These are phyloP conservation scores for Echites panduratus DNA, from an alignment of 257 asterid genomes.

Conservation along the genomic window DNA sequence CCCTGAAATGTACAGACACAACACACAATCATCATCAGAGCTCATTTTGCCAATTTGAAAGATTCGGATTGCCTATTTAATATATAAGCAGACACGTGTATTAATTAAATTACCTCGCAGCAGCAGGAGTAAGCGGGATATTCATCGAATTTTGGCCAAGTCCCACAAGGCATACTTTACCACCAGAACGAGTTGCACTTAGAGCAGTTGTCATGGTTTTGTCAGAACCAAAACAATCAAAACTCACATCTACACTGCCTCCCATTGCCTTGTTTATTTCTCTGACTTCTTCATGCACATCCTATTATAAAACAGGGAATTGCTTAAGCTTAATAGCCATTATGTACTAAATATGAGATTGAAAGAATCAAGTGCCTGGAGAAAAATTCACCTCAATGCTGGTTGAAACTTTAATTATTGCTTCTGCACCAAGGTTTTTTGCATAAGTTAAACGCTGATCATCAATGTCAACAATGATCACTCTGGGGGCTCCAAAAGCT, in stretches of 20 bases:
- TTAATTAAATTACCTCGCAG: conserved; percentile 50
- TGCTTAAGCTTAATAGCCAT: background rate
- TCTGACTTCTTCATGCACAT: conserved; percentile 52
- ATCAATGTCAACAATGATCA: conserved; percentile 71
- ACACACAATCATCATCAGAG: background rate
- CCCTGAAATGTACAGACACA: conserved; percentile 38
- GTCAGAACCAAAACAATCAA: conserved; percentile 83
- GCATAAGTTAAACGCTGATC: conserved; percentile 72
- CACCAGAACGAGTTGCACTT: conserved; percentile 73
- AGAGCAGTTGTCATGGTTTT: conserved; percentile 90
- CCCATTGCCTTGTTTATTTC: conserved; percentile 67
- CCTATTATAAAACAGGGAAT: conserved; percentile 36
- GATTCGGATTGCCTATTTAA: background rate
- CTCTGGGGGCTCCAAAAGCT: conserved; percentile 82
- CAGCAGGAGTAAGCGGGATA: conserved; percentile 82
- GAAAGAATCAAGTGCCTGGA: background rate
- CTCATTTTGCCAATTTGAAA: background rate
- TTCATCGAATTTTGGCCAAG: conserved; percentile 73
- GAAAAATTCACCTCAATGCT: conserved; percentile 27
- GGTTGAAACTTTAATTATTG: conserved; percentile 57
- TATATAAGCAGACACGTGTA: no score
- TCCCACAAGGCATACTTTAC: conserved; percentile 96
- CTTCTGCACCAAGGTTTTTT: conserved; percentile 75
- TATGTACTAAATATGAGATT: background rate
- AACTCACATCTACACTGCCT: conserved; percentile 38